Percentiles rank a stretch among this genome's conserved stretches.
Conservation (phyloP, 2,329 filamentous ascomycete species). For the Diaporthe destruens region DNA sequence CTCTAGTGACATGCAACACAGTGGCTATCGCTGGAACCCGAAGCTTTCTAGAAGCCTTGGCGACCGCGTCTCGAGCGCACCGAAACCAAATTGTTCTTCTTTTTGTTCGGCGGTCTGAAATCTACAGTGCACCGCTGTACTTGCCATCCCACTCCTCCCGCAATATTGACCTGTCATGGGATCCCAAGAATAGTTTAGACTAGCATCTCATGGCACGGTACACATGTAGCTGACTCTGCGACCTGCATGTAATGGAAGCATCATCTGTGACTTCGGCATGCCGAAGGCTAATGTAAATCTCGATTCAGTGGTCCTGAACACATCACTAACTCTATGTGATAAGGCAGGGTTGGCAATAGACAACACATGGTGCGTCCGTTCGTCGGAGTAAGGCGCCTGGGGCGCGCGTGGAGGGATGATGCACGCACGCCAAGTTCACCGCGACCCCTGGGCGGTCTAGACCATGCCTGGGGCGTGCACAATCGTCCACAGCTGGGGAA, state of each 20-base stretch:
- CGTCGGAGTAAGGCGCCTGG: constrained; percentile 26
- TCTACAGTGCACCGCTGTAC: neutral
- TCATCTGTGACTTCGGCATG: constrained; percentile 5
- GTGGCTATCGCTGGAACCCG: neutral
- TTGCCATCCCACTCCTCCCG: neutral
- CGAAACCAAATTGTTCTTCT: too few species aligned
- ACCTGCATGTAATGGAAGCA: neutral
- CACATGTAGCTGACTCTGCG: neutral
- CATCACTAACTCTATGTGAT: constrained; percentile 32
- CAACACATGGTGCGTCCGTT: constrained; percentile 32
- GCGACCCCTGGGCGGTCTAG: constrained; percentile 25
- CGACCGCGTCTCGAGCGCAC: neutral
- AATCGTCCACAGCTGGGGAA: constrained; percentile 18
- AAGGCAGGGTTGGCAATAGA: constrained; percentile 31
- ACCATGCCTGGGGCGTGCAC: constrained; percentile 33
- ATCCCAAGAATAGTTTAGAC: too few species aligned
- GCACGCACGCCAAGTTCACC: constrained; percentile 11
- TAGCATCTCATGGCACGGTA: neutral
- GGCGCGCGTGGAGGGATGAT: neutral
- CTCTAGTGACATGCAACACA: neutral
- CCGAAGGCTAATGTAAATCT: constrained; percentile 19
- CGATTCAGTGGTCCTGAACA: constrained; percentile 16
- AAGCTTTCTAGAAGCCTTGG: neutral
- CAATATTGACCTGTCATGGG: too few species aligned
- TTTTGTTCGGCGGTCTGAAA: too few species aligned